Percentiles rank a stretch among this genome's conserved stretches.
phyloP scores from a whole-genome alignment of 2,329 filamentous ascomycete species.

The Colletotrichum cordylinicola region DNA sequence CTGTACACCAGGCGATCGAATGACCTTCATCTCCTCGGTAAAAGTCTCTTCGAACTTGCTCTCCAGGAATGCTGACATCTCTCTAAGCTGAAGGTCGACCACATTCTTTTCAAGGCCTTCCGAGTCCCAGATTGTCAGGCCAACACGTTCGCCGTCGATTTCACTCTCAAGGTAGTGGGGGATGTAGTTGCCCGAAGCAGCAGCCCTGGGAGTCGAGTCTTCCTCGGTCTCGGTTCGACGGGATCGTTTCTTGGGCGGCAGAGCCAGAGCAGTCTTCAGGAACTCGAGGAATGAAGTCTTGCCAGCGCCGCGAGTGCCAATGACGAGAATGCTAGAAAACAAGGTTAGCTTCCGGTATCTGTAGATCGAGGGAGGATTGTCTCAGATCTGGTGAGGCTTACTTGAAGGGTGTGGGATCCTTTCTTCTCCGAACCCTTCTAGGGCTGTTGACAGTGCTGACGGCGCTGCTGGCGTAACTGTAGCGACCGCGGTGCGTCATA shows the following conservation, averaged over 20 bases:
- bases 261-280: conserved; percentile 82
- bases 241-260: conserved; percentile 79
- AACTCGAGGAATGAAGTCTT: conserved; percentile 99
- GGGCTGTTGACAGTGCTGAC: conserved; percentile 93
- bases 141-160: conserved; percentile 89
- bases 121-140: conserved; percentile 95
- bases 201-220: conserved; percentile 51
- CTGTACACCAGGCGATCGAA: conserved; percentile 88
- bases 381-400: conserved; percentile 58
- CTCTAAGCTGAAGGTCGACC: conserved; percentile 90
- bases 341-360: not conserved
- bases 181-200: conserved; percentile 73
- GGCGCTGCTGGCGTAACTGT: conserved; percentile 93
- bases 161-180: conserved; percentile 94
- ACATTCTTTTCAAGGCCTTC: conserved; percentile 93
- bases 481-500: conserved; percentile 95
- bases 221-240: conserved; percentile 57
- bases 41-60: conserved; percentile 99
- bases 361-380: not conserved
- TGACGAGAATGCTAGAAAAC: conserved; percentile 78
- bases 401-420: conserved; percentile 99
- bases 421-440: conserved; percentile 87
- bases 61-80: conserved; percentile 91
- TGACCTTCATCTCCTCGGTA: conserved; percentile 95
- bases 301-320: conserved; percentile 85